Conservation (phyloP, 1,284 basidiomycete genomes). For the Peniophora sp. region DNA sequence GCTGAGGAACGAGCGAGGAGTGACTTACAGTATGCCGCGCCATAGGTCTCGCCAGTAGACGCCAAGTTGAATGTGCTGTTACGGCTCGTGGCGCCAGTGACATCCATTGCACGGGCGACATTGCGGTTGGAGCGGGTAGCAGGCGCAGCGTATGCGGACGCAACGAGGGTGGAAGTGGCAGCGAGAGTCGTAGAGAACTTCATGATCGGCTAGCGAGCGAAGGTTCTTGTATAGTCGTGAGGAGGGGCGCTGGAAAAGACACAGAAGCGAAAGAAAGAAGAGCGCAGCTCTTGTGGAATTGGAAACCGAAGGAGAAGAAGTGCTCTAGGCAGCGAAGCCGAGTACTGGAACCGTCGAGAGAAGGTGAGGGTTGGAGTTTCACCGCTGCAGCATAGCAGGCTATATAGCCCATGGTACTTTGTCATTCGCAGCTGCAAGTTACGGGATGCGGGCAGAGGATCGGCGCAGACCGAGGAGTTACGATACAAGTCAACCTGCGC, state of each 20-base stretch:
- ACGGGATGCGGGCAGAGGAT: too few relatives aligned
- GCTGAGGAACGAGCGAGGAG: neutral
- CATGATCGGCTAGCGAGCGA: neutral
- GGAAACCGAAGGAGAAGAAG: neutral
- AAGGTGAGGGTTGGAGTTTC: neutral
- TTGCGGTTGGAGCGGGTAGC: neutral
- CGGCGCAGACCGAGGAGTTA: too few relatives aligned
- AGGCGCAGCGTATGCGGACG: neutral
- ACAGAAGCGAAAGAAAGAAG: neutral
- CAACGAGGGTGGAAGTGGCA: neutral
- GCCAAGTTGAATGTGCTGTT: too few relatives aligned
- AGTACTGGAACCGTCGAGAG: neutral
- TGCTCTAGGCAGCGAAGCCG: neutral
- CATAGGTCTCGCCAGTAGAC: neutral
- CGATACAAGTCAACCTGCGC: too few relatives aligned
- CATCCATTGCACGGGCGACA: neutral
- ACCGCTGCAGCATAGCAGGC: too few relatives aligned
- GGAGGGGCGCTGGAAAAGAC: too few relatives aligned
- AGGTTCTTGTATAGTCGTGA: too few relatives aligned
- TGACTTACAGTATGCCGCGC: neutral
- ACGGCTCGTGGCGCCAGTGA: neutral
- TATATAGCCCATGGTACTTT: too few relatives aligned
- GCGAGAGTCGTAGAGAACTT: neutral
- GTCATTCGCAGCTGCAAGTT: too few relatives aligned
- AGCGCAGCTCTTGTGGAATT: neutral